Percentiles rank a stretch among this genome's conserved stretches.
phyloP scores from a whole-genome alignment of 2,329 filamentous ascomycete species.

The Byssothecium circinans region DNA sequence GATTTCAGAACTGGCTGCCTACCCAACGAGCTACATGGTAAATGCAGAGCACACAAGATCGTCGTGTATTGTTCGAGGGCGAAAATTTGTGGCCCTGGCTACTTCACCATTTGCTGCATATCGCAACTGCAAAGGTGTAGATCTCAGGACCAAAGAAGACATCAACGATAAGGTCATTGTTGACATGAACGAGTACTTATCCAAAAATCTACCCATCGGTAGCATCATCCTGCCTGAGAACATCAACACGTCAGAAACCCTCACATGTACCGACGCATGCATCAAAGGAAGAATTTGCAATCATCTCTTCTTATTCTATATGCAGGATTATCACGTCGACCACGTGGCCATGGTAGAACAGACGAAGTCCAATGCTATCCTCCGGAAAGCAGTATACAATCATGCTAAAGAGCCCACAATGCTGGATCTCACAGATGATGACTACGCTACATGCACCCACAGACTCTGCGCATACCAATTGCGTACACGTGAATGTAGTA shows the following conservation, averaged over 20 bases:
- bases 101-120: neutral
- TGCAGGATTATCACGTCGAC: neutral
- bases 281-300: too few species aligned
- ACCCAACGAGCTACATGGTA: slow-evolving; percentile 37
- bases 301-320: too few species aligned
- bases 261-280: too few species aligned
- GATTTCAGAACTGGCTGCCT: slow-evolving; percentile 42
- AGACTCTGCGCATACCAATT: neutral
- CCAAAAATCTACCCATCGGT: too few species aligned
- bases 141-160: slow-evolving; percentile 2
- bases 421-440: neutral
- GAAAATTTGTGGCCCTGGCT: neutral
- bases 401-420: too few species aligned
- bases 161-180: slow-evolving; percentile 2
- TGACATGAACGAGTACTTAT: slow-evolving; percentile 1
- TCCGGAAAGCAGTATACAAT: neutral
- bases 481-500: neutral
- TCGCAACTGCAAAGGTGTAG: neutral
- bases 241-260: neutral
- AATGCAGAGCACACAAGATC: neutral
- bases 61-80: neutral
- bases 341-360: neutral
- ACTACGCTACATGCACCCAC: neutral
- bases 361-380: neutral
- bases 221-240: neutral